phyloP scores from a whole-genome alignment of 176 grass and related monocot genomes.

The Saccharum spontaneum region DNA sequence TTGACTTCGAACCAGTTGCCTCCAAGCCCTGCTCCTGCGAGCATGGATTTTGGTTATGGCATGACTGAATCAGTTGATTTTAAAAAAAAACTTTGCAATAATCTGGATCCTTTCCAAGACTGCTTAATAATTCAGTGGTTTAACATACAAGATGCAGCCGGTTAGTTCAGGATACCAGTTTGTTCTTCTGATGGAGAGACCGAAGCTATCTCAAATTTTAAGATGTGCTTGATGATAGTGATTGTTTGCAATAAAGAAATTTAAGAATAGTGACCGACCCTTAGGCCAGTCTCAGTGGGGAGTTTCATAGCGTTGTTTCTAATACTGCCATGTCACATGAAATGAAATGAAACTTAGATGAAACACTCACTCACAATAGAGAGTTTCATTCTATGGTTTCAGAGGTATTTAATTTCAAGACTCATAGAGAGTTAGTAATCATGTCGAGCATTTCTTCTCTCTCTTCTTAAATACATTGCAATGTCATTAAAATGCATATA shows the following conservation, averaged over 20 bases:
- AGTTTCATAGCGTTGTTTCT: too few species aligned
- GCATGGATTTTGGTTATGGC: not conserved
- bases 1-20: conserved; percentile 27
- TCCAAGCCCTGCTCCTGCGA: conserved; percentile 50
- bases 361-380: too few species aligned
- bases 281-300: not conserved
- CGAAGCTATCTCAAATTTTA: not conserved
- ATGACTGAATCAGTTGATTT: not conserved
- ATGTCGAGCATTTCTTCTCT: too few species aligned
- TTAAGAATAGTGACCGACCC: not conserved
- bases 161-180: not conserved
- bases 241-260: conserved; percentile 1
- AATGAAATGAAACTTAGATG: too few species aligned
- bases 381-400: too few species aligned
- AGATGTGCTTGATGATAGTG: not conserved
- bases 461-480: too few species aligned
- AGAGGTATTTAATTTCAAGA: too few species aligned
- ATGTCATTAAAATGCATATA: too few species aligned
- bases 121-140: not conserved
- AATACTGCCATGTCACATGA: too few species aligned
- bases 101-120: not conserved
- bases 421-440: too few species aligned
- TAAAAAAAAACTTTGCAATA: not conserved
- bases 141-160: not conserved
- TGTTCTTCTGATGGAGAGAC: not conserved